phyloP scores from a whole-genome alignment of 768 basidiomycete species.

The Serendipita sp. region DNA sequence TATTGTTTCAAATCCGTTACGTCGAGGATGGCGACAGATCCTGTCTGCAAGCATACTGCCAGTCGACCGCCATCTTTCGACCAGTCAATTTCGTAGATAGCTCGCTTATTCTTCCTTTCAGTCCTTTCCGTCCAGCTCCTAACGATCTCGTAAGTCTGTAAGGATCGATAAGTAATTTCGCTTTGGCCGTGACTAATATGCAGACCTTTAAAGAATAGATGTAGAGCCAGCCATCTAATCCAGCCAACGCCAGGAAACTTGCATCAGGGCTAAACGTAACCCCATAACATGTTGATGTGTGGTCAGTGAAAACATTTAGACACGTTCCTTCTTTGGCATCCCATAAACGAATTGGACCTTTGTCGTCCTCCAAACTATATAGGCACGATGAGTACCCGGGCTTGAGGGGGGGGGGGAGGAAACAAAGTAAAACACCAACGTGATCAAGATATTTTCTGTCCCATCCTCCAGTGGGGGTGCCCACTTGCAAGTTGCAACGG shows the following conservation, averaged over 20 bases:
- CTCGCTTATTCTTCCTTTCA: neutral
- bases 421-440: no score
- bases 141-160: neutral
- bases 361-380: neutral
- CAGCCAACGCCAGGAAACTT: neutral
- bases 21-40: neutral
- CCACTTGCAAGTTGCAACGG: neutral
- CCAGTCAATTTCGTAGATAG: slow-evolving; percentile 1
- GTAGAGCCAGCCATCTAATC: neutral
- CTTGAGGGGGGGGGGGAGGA: no score
- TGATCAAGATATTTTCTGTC: no score
- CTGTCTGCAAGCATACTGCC: neutral
- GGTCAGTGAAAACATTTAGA: neutral
- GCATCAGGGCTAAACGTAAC: neutral
- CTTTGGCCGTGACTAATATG: neutral
- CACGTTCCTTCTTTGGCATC: neutral
- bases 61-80: neutral
- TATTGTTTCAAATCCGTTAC: neutral
- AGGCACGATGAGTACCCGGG: neutral
- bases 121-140: neutral
- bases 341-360: neutral
- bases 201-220: neutral
- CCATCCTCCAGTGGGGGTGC: no score
- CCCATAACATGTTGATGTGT: neutral
- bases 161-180: neutral